These are phyloP conservation scores for Vinca major DNA, from an alignment of 305 asterid genomes.

Conservation along the genomic window DNA sequence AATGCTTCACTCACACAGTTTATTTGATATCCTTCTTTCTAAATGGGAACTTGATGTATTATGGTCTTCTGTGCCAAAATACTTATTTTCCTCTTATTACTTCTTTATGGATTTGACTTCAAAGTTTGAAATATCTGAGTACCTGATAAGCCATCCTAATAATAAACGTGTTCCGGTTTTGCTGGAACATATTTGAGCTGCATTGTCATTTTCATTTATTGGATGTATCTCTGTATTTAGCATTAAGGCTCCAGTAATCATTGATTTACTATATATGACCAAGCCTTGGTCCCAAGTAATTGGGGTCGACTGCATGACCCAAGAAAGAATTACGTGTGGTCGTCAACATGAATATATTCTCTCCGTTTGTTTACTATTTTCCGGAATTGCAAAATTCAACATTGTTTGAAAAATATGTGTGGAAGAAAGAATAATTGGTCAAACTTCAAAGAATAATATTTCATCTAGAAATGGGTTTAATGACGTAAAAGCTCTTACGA, in stretches of 20 bases:
- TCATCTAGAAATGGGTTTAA: not conserved
- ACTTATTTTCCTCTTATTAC: not conserved
- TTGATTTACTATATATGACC: not conserved
- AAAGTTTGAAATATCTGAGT: not conserved
- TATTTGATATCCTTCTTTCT: not conserved
- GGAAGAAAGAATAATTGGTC: no score
- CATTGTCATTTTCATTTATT: not conserved
- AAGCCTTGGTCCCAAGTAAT: no score
- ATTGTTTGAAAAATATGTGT: no score
- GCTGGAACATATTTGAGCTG: not conserved
- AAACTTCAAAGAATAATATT: not conserved
- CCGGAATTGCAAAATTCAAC: not conserved
- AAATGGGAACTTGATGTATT: not conserved
- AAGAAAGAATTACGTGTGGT: no score
- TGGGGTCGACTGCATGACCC: no score
- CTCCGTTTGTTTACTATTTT: not conserved
- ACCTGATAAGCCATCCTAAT: not conserved
- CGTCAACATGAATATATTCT: no score
- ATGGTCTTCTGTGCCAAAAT: not conserved
- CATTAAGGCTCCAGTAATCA: not conserved
- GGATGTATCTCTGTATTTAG: not conserved
- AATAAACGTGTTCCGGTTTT: not conserved
- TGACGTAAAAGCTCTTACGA: no score
- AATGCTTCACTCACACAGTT: not conserved
- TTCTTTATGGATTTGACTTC: not conserved